Conservation (phyloP, 2,329 filamentous ascomycete genomes). For the Aspergillus flavus region DNA sequence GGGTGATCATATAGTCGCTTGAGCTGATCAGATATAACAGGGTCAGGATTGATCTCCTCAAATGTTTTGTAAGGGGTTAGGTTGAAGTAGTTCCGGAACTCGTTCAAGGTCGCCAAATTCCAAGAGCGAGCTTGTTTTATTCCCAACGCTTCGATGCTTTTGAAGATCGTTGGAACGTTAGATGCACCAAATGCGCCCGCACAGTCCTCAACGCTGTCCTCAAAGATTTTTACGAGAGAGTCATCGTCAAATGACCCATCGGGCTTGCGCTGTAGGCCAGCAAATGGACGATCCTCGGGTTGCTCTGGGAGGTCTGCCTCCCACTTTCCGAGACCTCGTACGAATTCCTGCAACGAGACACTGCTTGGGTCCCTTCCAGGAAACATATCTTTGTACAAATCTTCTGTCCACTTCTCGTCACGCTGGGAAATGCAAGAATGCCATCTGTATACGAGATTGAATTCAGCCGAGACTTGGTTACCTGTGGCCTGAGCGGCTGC, state of each 20-base stretch:
- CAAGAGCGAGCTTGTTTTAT: constrained; percentile 65
- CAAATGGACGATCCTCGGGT: constrained; percentile 53
- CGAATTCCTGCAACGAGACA: constrained; percentile 43
- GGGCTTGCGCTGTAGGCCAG: constrained; percentile 49
- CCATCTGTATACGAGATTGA: constrained; percentile 69
- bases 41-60: constrained; percentile 56
- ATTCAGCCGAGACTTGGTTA: constrained; percentile 69
- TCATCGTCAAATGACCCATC: constrained; percentile 60
- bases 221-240: constrained; percentile 60
- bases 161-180: constrained; percentile 61
- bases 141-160: constrained; percentile 63
- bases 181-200: constrained; percentile 62
- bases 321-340: constrained; percentile 43
- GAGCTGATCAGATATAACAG: constrained; percentile 48
- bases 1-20: constrained; percentile 54
- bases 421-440: constrained; percentile 63
- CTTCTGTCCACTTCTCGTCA: constrained; percentile 65
- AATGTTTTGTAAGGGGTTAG: constrained; percentile 54
- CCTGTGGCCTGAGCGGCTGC: constrained; percentile 60
- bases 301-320: constrained; percentile 47
- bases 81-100: constrained; percentile 56
- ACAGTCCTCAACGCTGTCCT: constrained; percentile 62
- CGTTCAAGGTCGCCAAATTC: constrained; percentile 64
- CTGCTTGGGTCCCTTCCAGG: constrained; percentile 38
- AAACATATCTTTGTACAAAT: constrained; percentile 55